Evolutionary conservation across 371 early-diverging fungal genomes (phyloP).

Genomic region (Rhizomucor pusillus): DNA sequence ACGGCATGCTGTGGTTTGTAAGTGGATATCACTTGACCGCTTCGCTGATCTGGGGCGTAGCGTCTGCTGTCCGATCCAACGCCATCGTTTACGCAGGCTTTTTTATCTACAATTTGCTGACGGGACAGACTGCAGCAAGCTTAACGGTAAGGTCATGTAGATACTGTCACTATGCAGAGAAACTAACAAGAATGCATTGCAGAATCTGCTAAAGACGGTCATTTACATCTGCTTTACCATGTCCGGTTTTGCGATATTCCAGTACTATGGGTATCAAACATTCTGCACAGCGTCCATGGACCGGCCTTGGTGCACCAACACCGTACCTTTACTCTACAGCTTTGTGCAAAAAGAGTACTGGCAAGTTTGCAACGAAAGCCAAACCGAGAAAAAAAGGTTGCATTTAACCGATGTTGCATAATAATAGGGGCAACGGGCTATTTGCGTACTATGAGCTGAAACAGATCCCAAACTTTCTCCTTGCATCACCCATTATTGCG

Average conservation of each 20-base stretch:
- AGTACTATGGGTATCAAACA: slow-evolving; percentile 63
- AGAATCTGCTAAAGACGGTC: no score
- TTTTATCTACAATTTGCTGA: slow-evolving; percentile 61
- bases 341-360: slow-evolving; percentile 90
- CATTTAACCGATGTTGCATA: not conserved
- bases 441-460: slow-evolving; percentile 76
- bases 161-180: no score
- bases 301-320: slow-evolving; percentile 73
- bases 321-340: slow-evolving; percentile 69
- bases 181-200: no score
- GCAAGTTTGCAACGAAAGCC: slow-evolving; percentile 36
- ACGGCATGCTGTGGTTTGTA: slow-evolving; percentile 65
- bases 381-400: not conserved
- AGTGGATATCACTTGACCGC: slow-evolving; percentile 36
- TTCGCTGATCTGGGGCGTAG: slow-evolving; percentile 55
- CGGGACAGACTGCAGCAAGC: no score
- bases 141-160: no score
- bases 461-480: slow-evolving; percentile 88
- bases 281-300: slow-evolving; percentile 51
- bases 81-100: slow-evolving; percentile 81
- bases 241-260: slow-evolving; percentile 66
- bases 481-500: slow-evolving; percentile 79
- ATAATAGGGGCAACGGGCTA: slow-evolving; percentile 87
- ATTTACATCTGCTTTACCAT: slow-evolving; percentile 43
- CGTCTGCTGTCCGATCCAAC: slow-evolving; percentile 76